phyloP scores from a whole-genome alignment of 345 rosid genomes.

The Citrus cavaleriei region DNA sequence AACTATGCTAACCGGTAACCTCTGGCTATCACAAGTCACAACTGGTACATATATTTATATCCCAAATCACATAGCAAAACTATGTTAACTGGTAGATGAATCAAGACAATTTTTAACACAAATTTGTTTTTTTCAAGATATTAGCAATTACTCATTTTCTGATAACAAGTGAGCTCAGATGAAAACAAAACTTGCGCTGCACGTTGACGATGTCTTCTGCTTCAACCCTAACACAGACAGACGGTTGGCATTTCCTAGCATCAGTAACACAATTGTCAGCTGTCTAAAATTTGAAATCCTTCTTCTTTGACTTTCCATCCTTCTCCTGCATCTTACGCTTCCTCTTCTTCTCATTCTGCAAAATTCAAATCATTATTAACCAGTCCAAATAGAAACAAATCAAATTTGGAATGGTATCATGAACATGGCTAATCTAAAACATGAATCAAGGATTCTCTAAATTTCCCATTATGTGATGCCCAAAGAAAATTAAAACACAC shows the following conservation, averaged over 20 bases:
- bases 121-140: neutral
- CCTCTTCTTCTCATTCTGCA: constrained; percentile 93
- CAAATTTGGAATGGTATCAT: neutral
- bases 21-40: neutral
- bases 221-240: neutral
- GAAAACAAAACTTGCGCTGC: constrained; percentile 1
- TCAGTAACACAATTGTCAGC: neutral
- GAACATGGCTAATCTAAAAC: constrained; percentile 39
- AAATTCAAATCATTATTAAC: constrained; percentile 1
- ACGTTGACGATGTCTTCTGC: neutral
- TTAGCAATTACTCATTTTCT: neutral
- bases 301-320: constrained; percentile 92
- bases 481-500: constrained; percentile 29
- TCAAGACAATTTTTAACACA: neutral
- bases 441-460: neutral
- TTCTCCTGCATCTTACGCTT: constrained; percentile 91
- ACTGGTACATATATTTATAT: neutral
- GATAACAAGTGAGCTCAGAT: neutral
- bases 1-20: neutral
- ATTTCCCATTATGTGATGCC: neutral
- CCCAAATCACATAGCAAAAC: neutral
- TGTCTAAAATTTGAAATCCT: constrained; percentile 75
- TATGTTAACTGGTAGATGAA: neutral
- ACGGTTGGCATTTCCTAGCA: neutral
- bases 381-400: neutral